Evolutionary conservation across 805 yeast genomes (phyloP).

Genomic region (Maudiozyma turicensis): DNA sequence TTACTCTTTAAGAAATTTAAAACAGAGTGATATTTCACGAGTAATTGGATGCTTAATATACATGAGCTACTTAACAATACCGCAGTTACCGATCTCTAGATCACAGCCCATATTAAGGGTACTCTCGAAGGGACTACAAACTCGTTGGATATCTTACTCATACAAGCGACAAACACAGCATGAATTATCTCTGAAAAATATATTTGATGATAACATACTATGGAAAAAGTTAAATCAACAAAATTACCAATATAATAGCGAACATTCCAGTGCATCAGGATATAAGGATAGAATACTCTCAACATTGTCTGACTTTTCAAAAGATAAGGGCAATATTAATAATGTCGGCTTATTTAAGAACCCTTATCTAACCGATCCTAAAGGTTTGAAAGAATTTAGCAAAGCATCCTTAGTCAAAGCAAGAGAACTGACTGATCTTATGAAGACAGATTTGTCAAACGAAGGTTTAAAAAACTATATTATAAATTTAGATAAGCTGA

Average conservation of each 20-base stretch:
- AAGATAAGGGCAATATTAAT: not conserved
- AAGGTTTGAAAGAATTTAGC: constrained; percentile 62
- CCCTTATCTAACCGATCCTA: constrained; percentile 56
- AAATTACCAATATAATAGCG: constrained; percentile 6
- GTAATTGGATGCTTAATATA: not conserved
- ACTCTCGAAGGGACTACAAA: not conserved
- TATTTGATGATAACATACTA: constrained; percentile 53
- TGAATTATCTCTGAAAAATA: constrained; percentile 28
- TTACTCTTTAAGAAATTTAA: not conserved
- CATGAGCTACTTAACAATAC: not conserved
- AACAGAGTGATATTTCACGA: not conserved
- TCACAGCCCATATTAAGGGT: not conserved
- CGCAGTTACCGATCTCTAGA: not conserved
- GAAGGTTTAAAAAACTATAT: constrained; percentile 44
- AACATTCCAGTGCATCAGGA: constrained; percentile 3
- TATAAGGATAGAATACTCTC: constrained; percentile 6
- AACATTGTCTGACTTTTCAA: constrained; percentile 1
- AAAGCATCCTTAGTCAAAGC: constrained; percentile 57
- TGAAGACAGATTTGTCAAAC: constrained; percentile 38
- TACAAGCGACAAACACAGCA: not conserved
- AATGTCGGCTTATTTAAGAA: constrained; percentile 67
- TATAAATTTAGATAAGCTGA: constrained; percentile 64
- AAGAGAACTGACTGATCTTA: constrained; percentile 45
- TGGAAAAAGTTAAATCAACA: constrained; percentile 43
- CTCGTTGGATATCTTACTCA: not conserved